phyloP scores from a whole-genome alignment of 192 early-diverging fungal species.

The Backusella circina region DNA sequence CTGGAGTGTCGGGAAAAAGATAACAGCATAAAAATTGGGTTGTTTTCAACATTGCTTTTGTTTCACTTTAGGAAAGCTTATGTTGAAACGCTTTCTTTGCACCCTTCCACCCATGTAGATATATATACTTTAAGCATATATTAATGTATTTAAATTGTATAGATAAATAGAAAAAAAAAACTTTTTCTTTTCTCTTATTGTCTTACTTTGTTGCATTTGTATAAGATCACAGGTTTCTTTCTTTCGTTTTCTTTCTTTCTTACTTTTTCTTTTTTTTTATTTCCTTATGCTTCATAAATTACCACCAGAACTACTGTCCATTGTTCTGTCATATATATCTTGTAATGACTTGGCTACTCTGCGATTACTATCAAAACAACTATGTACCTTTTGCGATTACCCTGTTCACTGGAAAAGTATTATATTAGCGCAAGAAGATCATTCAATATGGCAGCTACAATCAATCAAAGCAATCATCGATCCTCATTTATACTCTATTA shows the following conservation, averaged over 20 bases:
- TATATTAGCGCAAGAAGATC: background rate
- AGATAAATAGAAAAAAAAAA: background rate
- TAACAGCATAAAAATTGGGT: background rate
- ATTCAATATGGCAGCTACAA: background rate
- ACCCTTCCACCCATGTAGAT: background rate
- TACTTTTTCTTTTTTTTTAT: background rate
- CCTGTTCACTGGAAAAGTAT: background rate
- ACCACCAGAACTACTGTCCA: constrained; percentile 5
- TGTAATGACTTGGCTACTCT: background rate
- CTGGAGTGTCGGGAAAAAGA: constrained; percentile 23
- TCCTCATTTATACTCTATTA: background rate
- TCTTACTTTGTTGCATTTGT: background rate
- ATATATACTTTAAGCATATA: background rate
- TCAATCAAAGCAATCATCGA: background rate
- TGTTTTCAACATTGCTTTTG: background rate
- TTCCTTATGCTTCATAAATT: background rate
- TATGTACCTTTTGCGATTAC: constrained; percentile 2
- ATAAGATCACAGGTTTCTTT: background rate
- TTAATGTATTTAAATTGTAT: background rate
- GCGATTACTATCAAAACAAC: background rate
- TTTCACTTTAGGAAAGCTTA: background rate
- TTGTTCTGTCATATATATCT: constrained; percentile 1
- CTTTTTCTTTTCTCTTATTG: background rate
- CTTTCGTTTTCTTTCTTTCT: background rate
- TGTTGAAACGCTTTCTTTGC: constrained; percentile 4